Percentiles rank a stretch among this genome's conserved stretches.
Conservation (phyloP, 495 filamentous ascomycete genomes). For the Aspergillus diversus region DNA sequence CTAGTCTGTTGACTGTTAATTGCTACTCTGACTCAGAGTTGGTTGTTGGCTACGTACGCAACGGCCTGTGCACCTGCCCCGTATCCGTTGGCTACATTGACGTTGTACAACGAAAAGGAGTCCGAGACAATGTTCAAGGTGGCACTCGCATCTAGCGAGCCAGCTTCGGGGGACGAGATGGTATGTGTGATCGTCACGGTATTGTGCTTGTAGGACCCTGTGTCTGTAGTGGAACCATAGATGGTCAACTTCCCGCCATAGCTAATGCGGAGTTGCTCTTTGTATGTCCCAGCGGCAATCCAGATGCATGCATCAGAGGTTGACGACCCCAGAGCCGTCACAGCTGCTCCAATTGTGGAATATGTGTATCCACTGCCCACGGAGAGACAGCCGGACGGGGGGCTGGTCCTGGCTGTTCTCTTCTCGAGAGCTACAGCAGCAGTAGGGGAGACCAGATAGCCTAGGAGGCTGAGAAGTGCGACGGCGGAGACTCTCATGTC, state of each 20-base stretch:
- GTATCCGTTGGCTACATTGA: slow-evolving; percentile 61
- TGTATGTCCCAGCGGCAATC: slow-evolving; percentile 45
- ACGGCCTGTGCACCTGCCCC: slow-evolving; percentile 39
- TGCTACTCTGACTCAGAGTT: neutral
- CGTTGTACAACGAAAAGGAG: slow-evolving; percentile 62
- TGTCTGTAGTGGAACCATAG: slow-evolving; percentile 63
- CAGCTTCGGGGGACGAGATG: slow-evolving; percentile 49
- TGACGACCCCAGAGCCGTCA: slow-evolving; percentile 30
- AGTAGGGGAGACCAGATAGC: neutral
- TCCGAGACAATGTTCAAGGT: slow-evolving; percentile 58
- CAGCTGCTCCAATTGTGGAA: slow-evolving; percentile 32
- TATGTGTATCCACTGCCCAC: slow-evolving; percentile 33
- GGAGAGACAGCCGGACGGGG: slow-evolving; percentile 35
- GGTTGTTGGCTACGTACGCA: slow-evolving; percentile 28
- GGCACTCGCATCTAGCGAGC: slow-evolving; percentile 50
- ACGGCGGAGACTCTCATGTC: no score
- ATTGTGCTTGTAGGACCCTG: slow-evolving; percentile 57
- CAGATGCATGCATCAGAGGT: slow-evolving; percentile 36
- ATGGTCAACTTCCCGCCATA: slow-evolving; percentile 35
- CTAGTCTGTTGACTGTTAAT: neutral
- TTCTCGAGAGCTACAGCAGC: slow-evolving; percentile 2
- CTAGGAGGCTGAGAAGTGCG: neutral
- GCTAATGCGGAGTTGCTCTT: slow-evolving; percentile 57
- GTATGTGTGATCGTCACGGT: slow-evolving; percentile 62
- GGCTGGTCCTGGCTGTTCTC: slow-evolving; percentile 22